phyloP scores from a whole-genome alignment of 495 filamentous ascomycete species.

The Astrothelium subdiscretum region DNA sequence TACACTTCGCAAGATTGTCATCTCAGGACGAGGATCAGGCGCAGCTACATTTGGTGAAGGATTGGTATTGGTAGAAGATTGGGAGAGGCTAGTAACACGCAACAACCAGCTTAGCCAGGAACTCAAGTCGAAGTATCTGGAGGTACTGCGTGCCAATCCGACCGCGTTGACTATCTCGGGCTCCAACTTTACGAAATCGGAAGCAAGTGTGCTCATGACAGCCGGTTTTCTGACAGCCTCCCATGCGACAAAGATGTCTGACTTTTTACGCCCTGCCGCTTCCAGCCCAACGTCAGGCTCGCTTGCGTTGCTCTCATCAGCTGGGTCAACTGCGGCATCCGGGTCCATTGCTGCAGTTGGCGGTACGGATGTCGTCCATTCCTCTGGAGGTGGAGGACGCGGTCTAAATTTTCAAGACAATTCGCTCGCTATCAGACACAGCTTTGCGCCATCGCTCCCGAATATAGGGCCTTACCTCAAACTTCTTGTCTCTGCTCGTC shows the following conservation, averaged over 20 bases:
- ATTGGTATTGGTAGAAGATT: conserved; percentile 51
- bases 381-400: conserved; percentile 39
- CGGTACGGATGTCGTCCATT: conserved; percentile 43
- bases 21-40: conserved; percentile 52
- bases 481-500: conserved; percentile 52
- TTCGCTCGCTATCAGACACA: conserved; percentile 6
- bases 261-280: conserved; percentile 27
- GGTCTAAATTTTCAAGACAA: background rate
- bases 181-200: conserved; percentile 36
- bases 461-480: conserved; percentile 62
- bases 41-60: conserved; percentile 55
- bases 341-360: conserved; percentile 54
- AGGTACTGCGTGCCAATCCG: conserved; percentile 43
- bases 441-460: conserved; percentile 45
- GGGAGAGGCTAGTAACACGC: conserved; percentile 43
- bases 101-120: conserved; percentile 33
- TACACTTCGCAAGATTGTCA: conserved; percentile 49
- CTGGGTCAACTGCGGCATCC: conserved; percentile 45
- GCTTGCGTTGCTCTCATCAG: conserved; percentile 40
- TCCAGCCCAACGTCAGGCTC: conserved; percentile 37
- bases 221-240: conserved; percentile 51
- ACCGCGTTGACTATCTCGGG: conserved; percentile 40
- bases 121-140: conserved; percentile 43
- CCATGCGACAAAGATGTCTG: conserved; percentile 36
- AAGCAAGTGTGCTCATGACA: conserved; percentile 48